These are phyloP conservation scores for Entelexis sorbosivorans DNA, from an alignment of 1,139 yeast species.

Conservation along the genomic window DNA sequence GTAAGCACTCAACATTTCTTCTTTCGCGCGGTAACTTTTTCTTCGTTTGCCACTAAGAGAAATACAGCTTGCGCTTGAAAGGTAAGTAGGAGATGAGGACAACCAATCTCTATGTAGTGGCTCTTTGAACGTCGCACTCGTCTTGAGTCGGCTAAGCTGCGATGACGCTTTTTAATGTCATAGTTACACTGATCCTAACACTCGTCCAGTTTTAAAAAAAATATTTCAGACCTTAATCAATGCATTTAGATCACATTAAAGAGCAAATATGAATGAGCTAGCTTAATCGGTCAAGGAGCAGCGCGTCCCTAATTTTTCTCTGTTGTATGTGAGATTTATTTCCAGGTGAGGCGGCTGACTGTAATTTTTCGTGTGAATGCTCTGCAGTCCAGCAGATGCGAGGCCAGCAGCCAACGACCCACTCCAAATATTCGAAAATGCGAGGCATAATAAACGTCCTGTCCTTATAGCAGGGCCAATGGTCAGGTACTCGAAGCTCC, in stretches of 20 bases:
- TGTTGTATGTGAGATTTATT: background rate
- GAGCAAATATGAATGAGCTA: too few species aligned
- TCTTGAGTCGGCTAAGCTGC: slow-evolving; percentile 17
- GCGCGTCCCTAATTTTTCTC: too few species aligned
- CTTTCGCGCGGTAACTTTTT: background rate
- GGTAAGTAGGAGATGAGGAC: slow-evolving; percentile 23
- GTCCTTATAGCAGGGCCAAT: slow-evolving; percentile 87
- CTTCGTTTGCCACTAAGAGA: too few species aligned
- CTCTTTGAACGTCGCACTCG: slow-evolving; percentile 9
- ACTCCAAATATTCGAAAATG: background rate
- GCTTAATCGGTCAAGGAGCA: too few species aligned
- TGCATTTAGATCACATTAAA: too few species aligned
- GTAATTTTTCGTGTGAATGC: slow-evolving; percentile 1
- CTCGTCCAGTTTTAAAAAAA: background rate
- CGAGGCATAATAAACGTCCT: background rate
- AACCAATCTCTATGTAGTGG: slow-evolving; percentile 5
- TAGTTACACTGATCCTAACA: slow-evolving; percentile 24
- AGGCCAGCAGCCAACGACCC: background rate
- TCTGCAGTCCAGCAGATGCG: background rate
- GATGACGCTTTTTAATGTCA: slow-evolving; percentile 17
- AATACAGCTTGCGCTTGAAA: background rate
- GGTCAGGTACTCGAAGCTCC: slow-evolving; percentile 92
- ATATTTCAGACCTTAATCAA: too few species aligned
- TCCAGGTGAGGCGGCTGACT: background rate
- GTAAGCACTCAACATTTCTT: background rate